phyloP scores from a whole-genome alignment of 768 basidiomycete species.

The Mycena vitilis region DNA sequence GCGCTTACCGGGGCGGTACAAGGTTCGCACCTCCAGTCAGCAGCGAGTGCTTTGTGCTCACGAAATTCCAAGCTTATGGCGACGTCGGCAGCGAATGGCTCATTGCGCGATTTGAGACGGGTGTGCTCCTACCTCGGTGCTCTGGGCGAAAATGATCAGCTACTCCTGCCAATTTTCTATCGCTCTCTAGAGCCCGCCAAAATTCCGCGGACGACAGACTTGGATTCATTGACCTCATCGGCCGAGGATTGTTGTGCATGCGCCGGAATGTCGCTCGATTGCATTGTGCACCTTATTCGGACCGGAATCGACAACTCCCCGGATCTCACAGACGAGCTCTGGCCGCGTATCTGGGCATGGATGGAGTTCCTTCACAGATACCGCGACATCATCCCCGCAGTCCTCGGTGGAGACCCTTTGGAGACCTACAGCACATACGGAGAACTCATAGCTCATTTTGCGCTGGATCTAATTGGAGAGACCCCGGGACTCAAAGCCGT shows the following conservation, averaged over 20 bases:
- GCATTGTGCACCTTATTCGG: constrained; percentile 7
- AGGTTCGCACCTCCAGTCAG: background rate
- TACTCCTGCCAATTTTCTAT: no score
- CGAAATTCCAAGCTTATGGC: constrained; percentile 12
- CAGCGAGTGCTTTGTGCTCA: constrained; percentile 5
- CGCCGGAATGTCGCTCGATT: constrained; percentile 18
- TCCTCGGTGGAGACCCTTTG: constrained; percentile 9
- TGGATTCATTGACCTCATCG: no score
- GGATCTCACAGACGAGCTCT: constrained; percentile 13
- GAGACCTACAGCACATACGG: constrained; percentile 17
- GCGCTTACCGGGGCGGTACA: constrained; percentile 14
- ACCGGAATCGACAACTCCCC: background rate
- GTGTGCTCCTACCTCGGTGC: constrained; percentile 5
- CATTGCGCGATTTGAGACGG: constrained; percentile 8
- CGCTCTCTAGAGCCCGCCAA: no score
- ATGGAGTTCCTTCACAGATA: constrained; percentile 17
- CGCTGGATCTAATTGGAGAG: constrained; percentile 5
- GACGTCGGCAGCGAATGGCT: constrained; percentile 17
- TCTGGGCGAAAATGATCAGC: no score
- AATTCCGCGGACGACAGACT: background rate
- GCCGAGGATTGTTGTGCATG: background rate
- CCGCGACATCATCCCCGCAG: constrained; percentile 12
- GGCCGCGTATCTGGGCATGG: constrained; percentile 17
- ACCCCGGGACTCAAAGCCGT: constrained; percentile 13
- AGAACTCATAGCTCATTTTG: constrained; percentile 16